Base-by-base conservation (phyloP, 192 early-diverging fungal species). In the Polychytrium aggregatum region DNA sequence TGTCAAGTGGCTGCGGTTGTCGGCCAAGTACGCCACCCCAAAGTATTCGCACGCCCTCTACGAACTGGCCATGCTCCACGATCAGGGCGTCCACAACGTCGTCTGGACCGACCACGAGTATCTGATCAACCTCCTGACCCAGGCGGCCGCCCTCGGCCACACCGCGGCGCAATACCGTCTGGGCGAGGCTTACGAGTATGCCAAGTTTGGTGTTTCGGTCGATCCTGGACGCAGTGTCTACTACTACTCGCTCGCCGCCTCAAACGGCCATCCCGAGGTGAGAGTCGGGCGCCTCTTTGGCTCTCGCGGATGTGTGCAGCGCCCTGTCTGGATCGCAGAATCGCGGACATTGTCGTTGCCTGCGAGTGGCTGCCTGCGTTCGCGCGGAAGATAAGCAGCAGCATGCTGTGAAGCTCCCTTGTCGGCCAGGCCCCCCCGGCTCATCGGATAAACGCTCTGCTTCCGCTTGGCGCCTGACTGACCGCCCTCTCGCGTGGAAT, bases 171-270 rank as follows among this genome's bases (percentile, higher is more conserved):
- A 85, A 49, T 82, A 84, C 57, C 79, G 84, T 40, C 69, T 97
- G 44, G 92, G 88, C 8, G 67, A 77, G 41, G 67, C 82, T 37
- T 84, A 81, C 53, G 87, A 93, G 64, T 82, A 80, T 56, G 89
- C 83, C n/a, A 45, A 74, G 41, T 72, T 82, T 26, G 82, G 73
- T 8, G 79, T 80, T 51, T 65, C 61, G 1, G 68, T 76, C 2
- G 84, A 90, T 50, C 72, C 84, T 5, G 57, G 50, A 35, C 50
- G 68, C 16, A 86, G 84, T 25, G 72, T 87, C 39, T 72, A 77
- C 46, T 86, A 84, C 68, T 97, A 90, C 62, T 68, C 74, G 42
- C 62, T 79, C 42, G 92, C 90, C 0, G 84, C 90, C 5, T 83
- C 82, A 33, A 71, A 82, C 37, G 84, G 82, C 33, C 70, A 86